Evolutionary conservation across 2,329 filamentous ascomycete genomes (phyloP), one percentile per base, ranked within the genome.

Genomic region (Dactylellina drechsleri): DNA sequence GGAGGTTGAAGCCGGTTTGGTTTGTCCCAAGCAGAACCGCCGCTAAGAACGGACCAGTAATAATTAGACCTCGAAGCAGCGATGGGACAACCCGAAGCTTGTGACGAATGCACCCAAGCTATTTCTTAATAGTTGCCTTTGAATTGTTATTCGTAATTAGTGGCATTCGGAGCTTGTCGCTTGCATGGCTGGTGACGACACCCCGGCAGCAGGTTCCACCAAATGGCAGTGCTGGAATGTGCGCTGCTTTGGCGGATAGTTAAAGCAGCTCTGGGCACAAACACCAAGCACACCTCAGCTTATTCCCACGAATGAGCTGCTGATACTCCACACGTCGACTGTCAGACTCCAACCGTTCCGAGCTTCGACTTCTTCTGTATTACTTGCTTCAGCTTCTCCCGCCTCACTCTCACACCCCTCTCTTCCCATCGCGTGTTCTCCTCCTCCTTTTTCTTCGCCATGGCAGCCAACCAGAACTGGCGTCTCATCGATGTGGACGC

Each of bases 401-500:
- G 45, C n/a, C 45, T 5, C 31, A 3, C 26, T 15, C 23, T 26
- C 26, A 41, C 23, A 23, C 23, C 23, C 23, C 23, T 23, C 60
- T 18, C 23, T 60, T 36, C 20, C 8, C 18, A 31, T 36, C 45
- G 58, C 20, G n/a, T 28, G 7, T 40, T 23, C 23, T 50, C 58
- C 20, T 36, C 10, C 45, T n/a, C 4, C 57, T 26, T 18, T 40
- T 16, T 26, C 26, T n/a, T 23, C 58, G 36, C 28, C 36, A 75
- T 75, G 71, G 71, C 71, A 47, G 53, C 77, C 28, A 60, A 67
- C 49, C 65, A 72, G 54, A 79, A 79, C 76, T 79, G 77, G 72
- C 78, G 79, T 53, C 73, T 79, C 31, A 79, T 79, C 62, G 79
- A 79, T 47, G 73, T 79, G 26, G 79, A 79, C 53, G 78, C 78